Base-by-base conservation (phyloP, 768 basidiomycete genomes). In the Daedaleopsis sinensis region DNA sequence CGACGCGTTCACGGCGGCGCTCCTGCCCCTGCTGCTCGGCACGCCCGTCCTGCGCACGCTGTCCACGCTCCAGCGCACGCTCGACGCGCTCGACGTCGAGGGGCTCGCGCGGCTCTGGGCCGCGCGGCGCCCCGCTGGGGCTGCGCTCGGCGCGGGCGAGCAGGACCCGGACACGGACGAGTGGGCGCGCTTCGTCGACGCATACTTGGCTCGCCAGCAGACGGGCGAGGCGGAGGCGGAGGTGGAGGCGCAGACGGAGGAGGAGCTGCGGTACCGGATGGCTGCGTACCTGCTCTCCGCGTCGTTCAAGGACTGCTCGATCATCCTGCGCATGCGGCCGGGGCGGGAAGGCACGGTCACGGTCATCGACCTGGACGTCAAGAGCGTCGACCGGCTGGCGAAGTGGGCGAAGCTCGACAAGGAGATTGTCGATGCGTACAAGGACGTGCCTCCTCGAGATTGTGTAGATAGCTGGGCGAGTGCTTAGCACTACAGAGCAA, bases 271-370 rank as follows among this genome's bases (percentile, higher is more conserved):
- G 43, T 83, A 90, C 66, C 84, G 89, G 65, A 70, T 87, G 44
- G 75, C 91, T 50, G 88, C 91, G 9, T 93, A 93, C 72, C 77
- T 94, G 21, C 87, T 98, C 54, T 94, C 94, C 5, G 93, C 93
- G 24, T 91, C 92, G 7, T 94, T 99, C 82, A 99, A 99, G 73
- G 96, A 99, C 73, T 99, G 96, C 76, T 97, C 96, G 0, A 59
- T 90, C 55, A 84, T 90, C 56, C 62, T 88, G 39, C 76, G 79
- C 55, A 11, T 60, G 68, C 51, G 52, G 46, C 59, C 65, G 50
- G 15, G 59, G 10, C 61, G 63, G 11, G 64, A 65, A 39, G 57
- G 60, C n/a, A 74, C 76, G 18, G 80, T 91, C 27, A 87, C 84
- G 35, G 77, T 94, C 38, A 93, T 98, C 66, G 96, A 98, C 73